Evolutionary conservation across 352 stramenopile species (phyloP).

Genomic region (Heterotrichella gracilis): DNA sequence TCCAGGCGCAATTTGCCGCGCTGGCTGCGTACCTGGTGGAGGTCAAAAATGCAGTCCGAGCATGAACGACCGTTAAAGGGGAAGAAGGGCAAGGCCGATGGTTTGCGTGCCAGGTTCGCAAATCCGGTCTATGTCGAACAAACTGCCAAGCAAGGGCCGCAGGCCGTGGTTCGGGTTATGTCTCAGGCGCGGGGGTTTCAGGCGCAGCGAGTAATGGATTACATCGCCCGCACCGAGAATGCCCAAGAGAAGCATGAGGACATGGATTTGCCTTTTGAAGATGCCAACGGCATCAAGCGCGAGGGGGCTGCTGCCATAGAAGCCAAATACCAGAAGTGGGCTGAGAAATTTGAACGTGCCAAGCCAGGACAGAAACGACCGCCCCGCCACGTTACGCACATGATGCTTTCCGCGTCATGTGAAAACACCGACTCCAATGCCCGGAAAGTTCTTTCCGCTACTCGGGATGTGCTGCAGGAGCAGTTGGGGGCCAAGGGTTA

Average conservation of each 20-base stretch:
- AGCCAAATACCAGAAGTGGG: not conserved
- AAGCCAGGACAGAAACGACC: not conserved
- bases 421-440: not conserved
- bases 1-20: not conserved
- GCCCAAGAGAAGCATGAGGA: not conserved
- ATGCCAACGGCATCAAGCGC: not conserved
- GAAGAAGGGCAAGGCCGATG: not conserved
- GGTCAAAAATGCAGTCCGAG: not conserved
- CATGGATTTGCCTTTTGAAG: conserved; percentile 4
- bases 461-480: not conserved
- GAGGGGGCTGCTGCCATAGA: not conserved
- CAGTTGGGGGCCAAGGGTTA: not conserved
- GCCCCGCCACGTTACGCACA: not conserved
- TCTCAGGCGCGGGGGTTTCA: not conserved
- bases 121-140: conserved; percentile 2
- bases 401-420: conserved; percentile 1
- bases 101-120: not conserved
- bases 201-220: not conserved
- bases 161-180: not conserved
- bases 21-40: not conserved
- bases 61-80: not conserved
- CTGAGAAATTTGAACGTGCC: conserved; percentile 1
- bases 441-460: not conserved
- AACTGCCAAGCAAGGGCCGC: not conserved
- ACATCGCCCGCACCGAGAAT: not conserved